phyloP scores from a whole-genome alignment of 148 eudicot genomes.

The Limonium bicolor region DNA sequence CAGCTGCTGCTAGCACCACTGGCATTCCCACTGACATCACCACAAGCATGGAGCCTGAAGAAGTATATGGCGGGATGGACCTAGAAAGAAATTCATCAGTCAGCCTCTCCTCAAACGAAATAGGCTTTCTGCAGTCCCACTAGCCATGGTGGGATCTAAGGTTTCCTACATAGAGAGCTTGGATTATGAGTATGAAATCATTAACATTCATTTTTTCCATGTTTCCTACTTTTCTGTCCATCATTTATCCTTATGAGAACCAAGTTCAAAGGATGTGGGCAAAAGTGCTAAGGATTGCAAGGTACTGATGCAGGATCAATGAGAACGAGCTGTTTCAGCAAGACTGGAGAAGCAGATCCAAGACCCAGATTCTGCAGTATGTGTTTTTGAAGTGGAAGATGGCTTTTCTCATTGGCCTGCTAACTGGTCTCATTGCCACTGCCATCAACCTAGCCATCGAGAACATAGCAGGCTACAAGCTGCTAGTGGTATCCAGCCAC shows the following conservation, averaged over 20 bases:
- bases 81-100: too few relatives aligned
- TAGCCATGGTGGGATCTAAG: conserved; percentile 76
- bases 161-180: conserved; percentile 76
- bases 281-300: background rate
- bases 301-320: conserved; percentile 27
- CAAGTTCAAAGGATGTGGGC: too few relatives aligned
- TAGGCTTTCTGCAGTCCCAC: conserved; percentile 20
- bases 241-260: too few relatives aligned
- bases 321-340: conserved; percentile 30
- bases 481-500: conserved; percentile 20
- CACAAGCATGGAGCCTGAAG: too few relatives aligned
- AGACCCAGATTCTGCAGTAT: conserved; percentile 22
- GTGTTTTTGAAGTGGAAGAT: conserved; percentile 26
- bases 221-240: too few relatives aligned
- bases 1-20: too few relatives aligned
- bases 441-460: conserved; percentile 25
- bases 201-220: too few relatives aligned
- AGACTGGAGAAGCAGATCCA: conserved; percentile 32
- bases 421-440: conserved; percentile 28
- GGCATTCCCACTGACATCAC: too few relatives aligned
- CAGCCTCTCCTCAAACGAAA: too few relatives aligned
- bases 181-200: conserved; percentile 66
- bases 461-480: conserved; percentile 37
- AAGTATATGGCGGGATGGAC: too few relatives aligned
- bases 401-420: conserved; percentile 22